phyloP scores from a whole-genome alignment of 345 rosid genomes.

The Sisymbrium irio region DNA sequence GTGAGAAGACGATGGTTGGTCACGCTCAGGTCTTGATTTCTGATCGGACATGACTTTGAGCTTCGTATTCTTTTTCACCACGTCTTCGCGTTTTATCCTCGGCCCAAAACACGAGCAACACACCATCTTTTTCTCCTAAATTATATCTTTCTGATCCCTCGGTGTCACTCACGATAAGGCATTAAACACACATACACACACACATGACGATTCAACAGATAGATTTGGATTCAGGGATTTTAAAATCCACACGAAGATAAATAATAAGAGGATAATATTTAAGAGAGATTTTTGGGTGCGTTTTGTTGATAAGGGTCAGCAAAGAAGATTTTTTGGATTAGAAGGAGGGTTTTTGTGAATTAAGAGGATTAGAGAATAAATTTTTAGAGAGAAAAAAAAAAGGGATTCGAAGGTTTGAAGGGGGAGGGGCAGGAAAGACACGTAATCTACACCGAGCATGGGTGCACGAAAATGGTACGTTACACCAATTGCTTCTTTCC shows the following conservation, averaged over 20 bases:
- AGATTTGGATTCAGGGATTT: neutral
- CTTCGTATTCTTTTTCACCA: neutral
- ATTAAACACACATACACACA: too few relatives aligned
- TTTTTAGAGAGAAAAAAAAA: neutral
- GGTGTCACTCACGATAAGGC: neutral
- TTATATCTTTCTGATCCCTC: neutral
- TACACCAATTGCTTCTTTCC: slow-evolving; percentile 6
- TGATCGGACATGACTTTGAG: neutral
- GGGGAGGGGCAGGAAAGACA: neutral
- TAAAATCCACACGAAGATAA: neutral
- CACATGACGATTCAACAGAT: neutral
- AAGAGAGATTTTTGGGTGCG: neutral
- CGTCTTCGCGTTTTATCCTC: neutral
- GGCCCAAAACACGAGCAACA: slow-evolving; percentile 54
- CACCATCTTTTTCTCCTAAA: slow-evolving; percentile 34
- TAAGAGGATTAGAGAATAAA: neutral
- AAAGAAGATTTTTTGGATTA: neutral
- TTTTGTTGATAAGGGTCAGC: neutral
- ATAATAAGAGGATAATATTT: neutral
- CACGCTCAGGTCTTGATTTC: neutral
- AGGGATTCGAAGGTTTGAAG: neutral
- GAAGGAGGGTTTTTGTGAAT: neutral
- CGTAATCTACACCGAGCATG: slow-evolving; percentile 5
- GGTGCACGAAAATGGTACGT: slow-evolving; percentile 8
- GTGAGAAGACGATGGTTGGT: neutral